Evolutionary conservation across 2,329 filamentous ascomycete species (phyloP), one percentile per base, ranked within the genome.

Genomic region (Metarhizium guizhouense): DNA sequence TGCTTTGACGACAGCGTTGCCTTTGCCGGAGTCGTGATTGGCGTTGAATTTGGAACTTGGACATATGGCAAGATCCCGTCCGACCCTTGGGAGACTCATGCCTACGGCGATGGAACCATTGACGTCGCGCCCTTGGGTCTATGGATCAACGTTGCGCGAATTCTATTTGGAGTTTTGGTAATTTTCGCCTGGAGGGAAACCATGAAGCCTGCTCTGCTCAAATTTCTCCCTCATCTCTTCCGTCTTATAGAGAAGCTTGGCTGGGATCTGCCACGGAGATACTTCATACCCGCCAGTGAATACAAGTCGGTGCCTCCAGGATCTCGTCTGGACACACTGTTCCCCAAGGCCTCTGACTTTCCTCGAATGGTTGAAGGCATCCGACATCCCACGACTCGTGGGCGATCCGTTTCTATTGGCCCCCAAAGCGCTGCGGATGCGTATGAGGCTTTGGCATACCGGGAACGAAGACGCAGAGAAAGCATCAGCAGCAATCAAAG

Each of bases 1-100:
- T 97, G 93, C 70, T 97, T 95, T 67, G 93, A 97, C 68, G 93
- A 97, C 72, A 95, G 90, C 63, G 90, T 97, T 51, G 86, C 92
- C 3, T 97, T 97, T 71, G 86, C 90, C 20, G 93, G 90, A 2
- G 92, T 96, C 25, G 80, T 95, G 54, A 88, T 96, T 63, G 94
- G 94, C 0, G 76, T 90, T 50, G 87, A 95, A 64, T 72, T 88
- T 57, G 93, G 88, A 10, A 86, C 84, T 7, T 97, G 92, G 93
- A 88, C 91, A 64, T 90, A 88, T 63, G 80, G 81, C 1, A 79
- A 78, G 54, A 83, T 83, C 7, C 57, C 72, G 4, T 65, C 68
- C 32, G 73, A 75, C 34, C 66, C 72, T 5, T 74, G 78, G 64
- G 72, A 74, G 62, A 71, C 67, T 13, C 67, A 73, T 62, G 75